Conservation (phyloP, 345 rosid genomes). For the Aquilaria malaccensis region DNA sequence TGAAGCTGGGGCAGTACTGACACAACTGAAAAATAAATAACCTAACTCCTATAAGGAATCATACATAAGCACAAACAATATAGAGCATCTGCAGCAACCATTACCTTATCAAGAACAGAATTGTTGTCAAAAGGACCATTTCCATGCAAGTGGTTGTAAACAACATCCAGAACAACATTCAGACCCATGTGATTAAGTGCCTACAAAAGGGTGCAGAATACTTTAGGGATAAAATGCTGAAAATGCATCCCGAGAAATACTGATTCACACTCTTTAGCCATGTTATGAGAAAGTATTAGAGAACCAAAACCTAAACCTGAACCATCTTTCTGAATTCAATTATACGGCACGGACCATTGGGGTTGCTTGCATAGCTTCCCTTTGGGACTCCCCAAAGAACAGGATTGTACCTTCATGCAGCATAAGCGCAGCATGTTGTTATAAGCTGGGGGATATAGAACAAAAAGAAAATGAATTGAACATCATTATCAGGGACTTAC, state of each 20-base stretch:
- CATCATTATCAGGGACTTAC: conserved; percentile 32
- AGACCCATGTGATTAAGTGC: conserved; percentile 62
- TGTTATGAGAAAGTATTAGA: conserved; percentile 5
- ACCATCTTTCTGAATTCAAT: conserved; percentile 90
- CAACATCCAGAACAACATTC: conserved; percentile 82
- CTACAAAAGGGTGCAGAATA: conserved; percentile 22
- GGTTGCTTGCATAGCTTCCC: conserved; percentile 90
- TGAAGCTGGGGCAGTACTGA: background rate
- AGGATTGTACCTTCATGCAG: conserved; percentile 75
- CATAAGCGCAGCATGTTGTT: conserved; percentile 9
- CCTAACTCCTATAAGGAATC: background rate
- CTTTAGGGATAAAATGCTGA: too few relatives aligned
- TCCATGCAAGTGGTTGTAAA: conserved; percentile 91
- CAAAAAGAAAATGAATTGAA: background rate
- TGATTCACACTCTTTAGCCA: background rate
- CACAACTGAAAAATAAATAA: conserved; percentile 12
- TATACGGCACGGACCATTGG: conserved; percentile 65
- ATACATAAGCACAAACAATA: background rate
- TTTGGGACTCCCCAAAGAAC: conserved; percentile 95
- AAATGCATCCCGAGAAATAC: conserved; percentile 2
- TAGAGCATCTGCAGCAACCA: conserved; percentile 3
- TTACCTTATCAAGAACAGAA: conserved; percentile 92
- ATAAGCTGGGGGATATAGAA: background rate
- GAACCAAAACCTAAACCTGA: conserved; percentile 47
- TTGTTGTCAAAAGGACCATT: conserved; percentile 68